Conservation (phyloP, 352 stramenopile species). For the Globisporangium lucens region DNA sequence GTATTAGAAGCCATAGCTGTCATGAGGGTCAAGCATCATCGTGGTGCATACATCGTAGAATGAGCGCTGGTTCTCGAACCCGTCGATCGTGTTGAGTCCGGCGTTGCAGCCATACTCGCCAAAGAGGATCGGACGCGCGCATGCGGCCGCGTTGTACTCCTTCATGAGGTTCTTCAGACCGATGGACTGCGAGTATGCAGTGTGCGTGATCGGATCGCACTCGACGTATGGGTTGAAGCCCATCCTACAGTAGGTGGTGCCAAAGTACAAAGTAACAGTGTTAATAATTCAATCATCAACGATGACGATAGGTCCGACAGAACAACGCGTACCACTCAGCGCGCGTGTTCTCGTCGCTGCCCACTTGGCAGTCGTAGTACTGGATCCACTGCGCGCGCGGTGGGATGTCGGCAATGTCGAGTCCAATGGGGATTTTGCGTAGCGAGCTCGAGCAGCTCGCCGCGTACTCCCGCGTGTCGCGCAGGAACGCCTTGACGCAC, state of each 20-base stretch:
- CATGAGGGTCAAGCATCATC: background rate
- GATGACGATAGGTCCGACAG: no score
- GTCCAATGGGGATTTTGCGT: constrained; percentile 39
- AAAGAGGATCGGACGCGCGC: constrained; percentile 50
- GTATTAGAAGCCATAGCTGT: background rate
- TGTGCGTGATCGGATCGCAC: constrained; percentile 41
- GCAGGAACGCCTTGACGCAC: constrained; percentile 54
- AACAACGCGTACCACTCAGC: constrained; percentile 21
- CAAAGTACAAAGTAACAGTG: no score
- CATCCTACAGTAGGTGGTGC: constrained; percentile 14
- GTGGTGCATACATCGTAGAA: constrained; percentile 37
- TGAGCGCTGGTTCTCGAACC: constrained; percentile 41
- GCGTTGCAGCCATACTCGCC: constrained; percentile 57
- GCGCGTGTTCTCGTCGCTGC: constrained; percentile 39
- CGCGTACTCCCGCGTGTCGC: constrained; percentile 42
- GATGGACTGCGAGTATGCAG: constrained; percentile 34
- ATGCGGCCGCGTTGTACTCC: constrained; percentile 36
- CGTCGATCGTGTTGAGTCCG: constrained; percentile 46
- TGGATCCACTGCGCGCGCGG: constrained; percentile 32
- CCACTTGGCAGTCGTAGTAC: constrained; percentile 48
- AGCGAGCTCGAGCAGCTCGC: constrained; percentile 28
- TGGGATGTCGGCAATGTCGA: constrained; percentile 46
- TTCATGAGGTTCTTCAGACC: constrained; percentile 46
- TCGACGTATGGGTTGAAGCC: constrained; percentile 61
- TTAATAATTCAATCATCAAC: no score